phyloP scores from a whole-genome alignment of 768 basidiomycete genomes.

The Pisolithus albus region DNA sequence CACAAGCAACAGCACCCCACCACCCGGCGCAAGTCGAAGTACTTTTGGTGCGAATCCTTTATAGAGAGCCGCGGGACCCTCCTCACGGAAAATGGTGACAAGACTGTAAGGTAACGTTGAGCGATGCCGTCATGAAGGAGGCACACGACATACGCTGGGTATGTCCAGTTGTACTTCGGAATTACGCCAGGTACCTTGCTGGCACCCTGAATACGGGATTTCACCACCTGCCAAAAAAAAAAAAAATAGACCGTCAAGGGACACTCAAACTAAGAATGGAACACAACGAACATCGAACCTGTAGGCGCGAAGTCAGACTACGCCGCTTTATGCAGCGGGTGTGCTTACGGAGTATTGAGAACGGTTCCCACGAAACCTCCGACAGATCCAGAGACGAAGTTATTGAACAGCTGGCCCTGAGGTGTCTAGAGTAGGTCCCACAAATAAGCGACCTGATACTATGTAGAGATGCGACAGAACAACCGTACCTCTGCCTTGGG shows the following conservation, averaged over 20 bases:
- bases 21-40: slow-evolving; percentile 89
- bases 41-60: slow-evolving; percentile 97
- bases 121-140: neutral
- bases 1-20: slow-evolving; percentile 90
- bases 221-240: slow-evolving; percentile 80
- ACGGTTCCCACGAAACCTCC: slow-evolving; percentile 89
- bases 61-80: slow-evolving; percentile 81
- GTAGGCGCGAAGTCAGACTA: slow-evolving; percentile 5
- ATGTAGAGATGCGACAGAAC: neutral
- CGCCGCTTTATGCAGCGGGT: slow-evolving; percentile 1
- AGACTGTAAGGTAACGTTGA: slow-evolving; percentile 33
- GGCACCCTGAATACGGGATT: slow-evolving; percentile 87
- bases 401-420: slow-evolving; percentile 74
- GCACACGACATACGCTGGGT: slow-evolving; percentile 55
- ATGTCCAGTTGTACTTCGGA: slow-evolving; percentile 93
- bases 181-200: slow-evolving; percentile 57
- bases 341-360: slow-evolving; percentile 81
- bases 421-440: slow-evolving; percentile 39
- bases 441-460: neutral
- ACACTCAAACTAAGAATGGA: neutral
- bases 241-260: slow-evolving; percentile 1
- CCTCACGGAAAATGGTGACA: slow-evolving; percentile 75
- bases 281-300: slow-evolving; percentile 42
- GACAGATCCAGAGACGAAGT: slow-evolving; percentile 83
- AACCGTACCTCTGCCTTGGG: slow-evolving; percentile 75